Percentiles rank a stretch among this genome's conserved stretches.
phyloP scores from a whole-genome alignment of 163 green algal species.

The Prototheca wickerhamii region DNA sequence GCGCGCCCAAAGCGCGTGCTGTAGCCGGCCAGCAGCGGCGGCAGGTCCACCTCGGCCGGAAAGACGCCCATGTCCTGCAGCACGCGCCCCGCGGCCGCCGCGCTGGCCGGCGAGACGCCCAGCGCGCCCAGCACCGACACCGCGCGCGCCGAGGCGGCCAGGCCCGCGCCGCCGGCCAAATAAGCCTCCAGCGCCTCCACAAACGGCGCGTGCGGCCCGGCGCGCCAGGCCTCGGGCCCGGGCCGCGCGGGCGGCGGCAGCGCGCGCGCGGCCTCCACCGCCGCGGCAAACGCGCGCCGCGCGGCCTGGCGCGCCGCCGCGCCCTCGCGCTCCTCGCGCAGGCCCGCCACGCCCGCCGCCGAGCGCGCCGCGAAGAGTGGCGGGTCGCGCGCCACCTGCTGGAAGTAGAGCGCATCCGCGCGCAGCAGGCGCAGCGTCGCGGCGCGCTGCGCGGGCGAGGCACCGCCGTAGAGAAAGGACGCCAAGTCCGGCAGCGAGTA shows the following conservation, averaged over 20 bases:
- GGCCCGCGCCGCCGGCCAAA: constrained; percentile 11
- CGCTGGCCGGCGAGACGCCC: constrained; percentile 13
- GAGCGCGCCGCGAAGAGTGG: constrained; percentile 26
- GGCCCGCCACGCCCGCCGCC: constrained; percentile 9
- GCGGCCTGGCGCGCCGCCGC: neutral
- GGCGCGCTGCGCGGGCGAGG: constrained; percentile 1
- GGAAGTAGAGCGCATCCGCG: constrained; percentile 36
- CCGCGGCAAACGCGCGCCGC: neutral
- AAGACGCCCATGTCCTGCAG: constrained; percentile 43
- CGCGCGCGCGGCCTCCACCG: neutral
- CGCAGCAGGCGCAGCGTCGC: constrained; percentile 32
- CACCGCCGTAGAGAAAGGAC: constrained; percentile 24
- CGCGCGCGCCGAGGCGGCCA: neutral
- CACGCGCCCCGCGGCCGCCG: constrained; percentile 33
- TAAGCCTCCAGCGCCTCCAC: constrained; percentile 25
- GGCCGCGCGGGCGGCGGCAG: constrained; percentile 6
- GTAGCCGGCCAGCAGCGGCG: constrained; percentile 19
- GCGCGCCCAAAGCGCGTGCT: constrained; percentile 21
- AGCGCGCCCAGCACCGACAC: constrained; percentile 16
- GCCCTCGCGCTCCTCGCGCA: neutral
- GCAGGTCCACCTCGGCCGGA: constrained; percentile 39
- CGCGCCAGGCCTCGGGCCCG: constrained; percentile 15
- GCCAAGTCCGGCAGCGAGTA: constrained; percentile 26
- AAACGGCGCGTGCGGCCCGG: constrained; percentile 17
- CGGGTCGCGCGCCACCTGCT: constrained; percentile 24